Conservation (phyloP, 192 early-diverging fungal species). For the Funneliformis geosporum region DNA sequence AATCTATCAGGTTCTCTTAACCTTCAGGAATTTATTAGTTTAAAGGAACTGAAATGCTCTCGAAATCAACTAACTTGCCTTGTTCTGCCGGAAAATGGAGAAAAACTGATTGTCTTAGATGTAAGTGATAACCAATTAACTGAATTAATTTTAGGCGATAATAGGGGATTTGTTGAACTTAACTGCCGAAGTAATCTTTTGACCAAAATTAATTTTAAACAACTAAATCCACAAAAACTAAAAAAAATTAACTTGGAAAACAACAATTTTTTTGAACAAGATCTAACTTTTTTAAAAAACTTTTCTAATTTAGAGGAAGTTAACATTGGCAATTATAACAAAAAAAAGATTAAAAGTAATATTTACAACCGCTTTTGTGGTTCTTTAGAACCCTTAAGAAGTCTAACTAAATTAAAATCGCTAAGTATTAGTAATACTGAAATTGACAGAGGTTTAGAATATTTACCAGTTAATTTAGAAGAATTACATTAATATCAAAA, state of each 20-base stretch:
- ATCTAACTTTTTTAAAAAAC: neutral
- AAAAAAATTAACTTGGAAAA: neutral
- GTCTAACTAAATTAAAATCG: neutral
- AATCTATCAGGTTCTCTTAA: no score
- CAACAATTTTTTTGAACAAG: constrained; percentile 1
- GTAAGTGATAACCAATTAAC: no score
- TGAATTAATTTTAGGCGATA: no score
- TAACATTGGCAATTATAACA: neutral
- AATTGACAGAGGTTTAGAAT: neutral
- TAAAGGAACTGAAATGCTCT: no score
- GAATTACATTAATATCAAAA: neutral
- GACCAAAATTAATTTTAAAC: neutral
- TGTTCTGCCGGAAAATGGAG: no score
- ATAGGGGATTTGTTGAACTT: no score
- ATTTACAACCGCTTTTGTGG: neutral
- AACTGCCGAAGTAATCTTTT: neutral
- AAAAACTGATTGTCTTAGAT: no score
- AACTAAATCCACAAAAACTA: neutral
- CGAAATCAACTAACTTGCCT: no score
- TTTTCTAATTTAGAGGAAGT: neutral
- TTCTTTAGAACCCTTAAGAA: neutral
- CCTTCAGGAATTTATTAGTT: no score
- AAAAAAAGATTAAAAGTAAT: neutral
- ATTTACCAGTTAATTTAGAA: neutral
- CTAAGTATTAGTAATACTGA: neutral